Evolutionary conservation across 164 flowering plant species (phyloP).

Genomic region (Liriodendron chinense): DNA sequence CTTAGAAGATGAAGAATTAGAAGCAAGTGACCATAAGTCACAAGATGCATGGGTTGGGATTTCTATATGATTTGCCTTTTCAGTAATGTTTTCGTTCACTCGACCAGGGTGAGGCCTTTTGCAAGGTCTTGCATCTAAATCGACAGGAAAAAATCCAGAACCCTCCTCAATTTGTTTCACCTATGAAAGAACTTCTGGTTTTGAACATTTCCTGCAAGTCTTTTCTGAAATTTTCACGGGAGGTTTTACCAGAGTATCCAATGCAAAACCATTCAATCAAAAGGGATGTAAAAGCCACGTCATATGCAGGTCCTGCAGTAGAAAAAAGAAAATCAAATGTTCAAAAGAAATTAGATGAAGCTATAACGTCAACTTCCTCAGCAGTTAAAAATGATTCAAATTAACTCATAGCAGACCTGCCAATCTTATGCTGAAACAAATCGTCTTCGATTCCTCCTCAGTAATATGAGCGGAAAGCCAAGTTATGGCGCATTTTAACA

Average conservation of each 20-base stretch:
- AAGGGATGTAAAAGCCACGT: slow-evolving; percentile 48
- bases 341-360: not conserved
- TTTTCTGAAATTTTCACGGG: slow-evolving; percentile 48
- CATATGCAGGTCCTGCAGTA: slow-evolving; percentile 25
- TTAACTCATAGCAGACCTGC: slow-evolving; percentile 27
- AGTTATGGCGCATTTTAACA: slow-evolving; percentile 54
- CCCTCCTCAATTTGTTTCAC: slow-evolving; percentile 27
- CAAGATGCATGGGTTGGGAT: not conserved
- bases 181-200: slow-evolving; percentile 37
- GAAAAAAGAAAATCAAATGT: not conserved
- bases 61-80: slow-evolving; percentile 15
- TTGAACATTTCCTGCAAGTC: slow-evolving; percentile 51
- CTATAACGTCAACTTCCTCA: not conserved
- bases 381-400: slow-evolving; percentile 1
- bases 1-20: slow-evolving; percentile 21
- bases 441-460: slow-evolving; percentile 44
- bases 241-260: slow-evolving; percentile 64
- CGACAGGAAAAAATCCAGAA: slow-evolving; percentile 18
- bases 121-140: slow-evolving; percentile 17
- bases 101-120: slow-evolving; percentile 18
- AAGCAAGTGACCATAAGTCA: slow-evolving; percentile 5
- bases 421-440: slow-evolving; percentile 38
- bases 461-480: slow-evolving; percentile 69
- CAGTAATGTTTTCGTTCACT: slow-evolving; percentile 15
- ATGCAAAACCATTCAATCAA: slow-evolving; percentile 60